Evolutionary conservation across 2,329 filamentous ascomycete species (phyloP).

Genomic region (Sporothrix brunneoviolacea): DNA sequence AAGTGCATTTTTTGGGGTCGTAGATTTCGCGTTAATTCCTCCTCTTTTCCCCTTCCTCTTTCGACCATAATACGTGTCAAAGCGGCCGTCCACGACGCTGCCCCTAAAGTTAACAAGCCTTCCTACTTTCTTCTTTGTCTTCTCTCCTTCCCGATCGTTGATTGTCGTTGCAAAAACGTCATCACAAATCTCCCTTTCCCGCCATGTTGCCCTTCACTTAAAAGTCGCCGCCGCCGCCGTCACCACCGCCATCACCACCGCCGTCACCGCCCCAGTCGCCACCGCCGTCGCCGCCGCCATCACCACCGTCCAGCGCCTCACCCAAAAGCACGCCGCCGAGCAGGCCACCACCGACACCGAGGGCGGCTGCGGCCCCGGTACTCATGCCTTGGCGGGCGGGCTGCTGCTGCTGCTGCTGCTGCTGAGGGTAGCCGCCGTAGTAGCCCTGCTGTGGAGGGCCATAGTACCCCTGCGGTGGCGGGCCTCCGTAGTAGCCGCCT

Average conservation of each 20-base stretch:
- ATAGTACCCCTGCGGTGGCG: conserved; percentile 25
- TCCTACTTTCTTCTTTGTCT: background rate
- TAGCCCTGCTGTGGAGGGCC: conserved; percentile 26
- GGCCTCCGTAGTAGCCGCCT: conserved; percentile 22
- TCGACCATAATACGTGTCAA: background rate
- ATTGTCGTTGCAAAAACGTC: no score
- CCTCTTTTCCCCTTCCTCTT: background rate
- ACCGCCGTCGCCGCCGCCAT: conserved; percentile 41
- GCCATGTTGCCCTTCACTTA: conserved; percentile 20
- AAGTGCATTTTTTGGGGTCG: no score
- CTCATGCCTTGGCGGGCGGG: conserved; percentile 45
- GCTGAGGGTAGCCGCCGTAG: conserved; percentile 24
- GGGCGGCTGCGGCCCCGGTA: conserved; percentile 63
- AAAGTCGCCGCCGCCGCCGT: conserved; percentile 33
- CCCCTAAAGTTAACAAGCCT: background rate
- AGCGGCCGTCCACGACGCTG: background rate
- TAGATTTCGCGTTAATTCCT: background rate
- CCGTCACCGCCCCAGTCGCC: conserved; percentile 27
- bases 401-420: conserved; percentile 36
- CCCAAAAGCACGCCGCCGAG: conserved; percentile 69
- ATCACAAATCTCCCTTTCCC: background rate
- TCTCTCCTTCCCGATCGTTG: no score
- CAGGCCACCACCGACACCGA: conserved; percentile 76
- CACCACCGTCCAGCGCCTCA: conserved; percentile 56
- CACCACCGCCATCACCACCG: conserved; percentile 29